phyloP scores from a whole-genome alignment of 805 yeast species.

The Candida arabinofermentans region DNA sequence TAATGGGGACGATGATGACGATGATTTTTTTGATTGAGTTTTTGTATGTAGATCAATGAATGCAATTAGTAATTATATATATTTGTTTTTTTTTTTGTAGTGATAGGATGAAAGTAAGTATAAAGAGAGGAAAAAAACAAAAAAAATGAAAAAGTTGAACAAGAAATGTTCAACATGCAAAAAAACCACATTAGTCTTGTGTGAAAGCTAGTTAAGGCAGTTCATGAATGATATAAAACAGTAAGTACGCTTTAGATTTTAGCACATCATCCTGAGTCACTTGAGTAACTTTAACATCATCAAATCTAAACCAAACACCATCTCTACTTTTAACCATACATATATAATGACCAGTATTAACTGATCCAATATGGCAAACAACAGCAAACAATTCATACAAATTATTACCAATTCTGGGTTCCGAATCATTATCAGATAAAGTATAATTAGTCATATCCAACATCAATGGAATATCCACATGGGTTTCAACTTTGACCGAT shows the following conservation, averaged over 20 bases:
- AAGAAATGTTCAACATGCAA: conserved; percentile 1
- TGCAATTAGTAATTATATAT: neutral
- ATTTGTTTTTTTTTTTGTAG: neutral
- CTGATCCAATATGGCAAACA: conserved; percentile 86
- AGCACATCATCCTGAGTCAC: conserved; percentile 63
- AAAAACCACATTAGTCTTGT: neutral
- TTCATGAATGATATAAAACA: conserved; percentile 60
- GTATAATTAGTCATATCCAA: conserved; percentile 67
- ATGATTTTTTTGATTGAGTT: conserved; percentile 45
- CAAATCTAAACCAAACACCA: conserved; percentile 86
- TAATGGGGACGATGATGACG: conserved; percentile 39
- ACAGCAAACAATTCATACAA: conserved; percentile 82
- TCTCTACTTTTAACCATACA: conserved; percentile 69
- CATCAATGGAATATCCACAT: conserved; percentile 67
- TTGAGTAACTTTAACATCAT: conserved; percentile 77
- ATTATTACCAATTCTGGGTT: conserved; percentile 15
- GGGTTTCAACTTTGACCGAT: conserved; percentile 71
- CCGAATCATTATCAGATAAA: conserved; percentile 6
- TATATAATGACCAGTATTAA: conserved; percentile 93
- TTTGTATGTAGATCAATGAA: neutral
- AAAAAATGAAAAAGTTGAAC: no score
- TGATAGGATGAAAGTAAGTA: neutral
- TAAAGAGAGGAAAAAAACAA: no score
- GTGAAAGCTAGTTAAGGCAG: conserved; percentile 13
- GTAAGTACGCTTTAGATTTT: conserved; percentile 71